A percentile compares a stretch with the other conserved stretches of the same genome.
These are phyloP conservation scores for Trichocomaceae sp. DNA, from an alignment of 2,329 filamentous ascomycete species.

Conservation along the genomic window DNA sequence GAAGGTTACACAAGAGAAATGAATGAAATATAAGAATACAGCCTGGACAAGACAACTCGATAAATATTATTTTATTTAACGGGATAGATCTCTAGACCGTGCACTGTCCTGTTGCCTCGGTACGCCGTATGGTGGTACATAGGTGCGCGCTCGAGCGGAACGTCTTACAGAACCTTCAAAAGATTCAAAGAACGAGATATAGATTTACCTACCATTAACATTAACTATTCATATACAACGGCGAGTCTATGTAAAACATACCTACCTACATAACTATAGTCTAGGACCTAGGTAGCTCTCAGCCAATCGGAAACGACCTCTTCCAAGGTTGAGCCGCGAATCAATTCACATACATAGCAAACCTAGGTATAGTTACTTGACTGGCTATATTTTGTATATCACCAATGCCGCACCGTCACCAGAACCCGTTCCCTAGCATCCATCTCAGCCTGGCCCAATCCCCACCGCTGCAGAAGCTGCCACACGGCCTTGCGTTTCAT, in stretches of 20 bases:
- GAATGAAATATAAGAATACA: not conserved
- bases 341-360: not conserved
- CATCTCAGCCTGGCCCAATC: constrained; percentile 44
- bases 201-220: not conserved
- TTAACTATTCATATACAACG: not conserved
- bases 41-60: not conserved
- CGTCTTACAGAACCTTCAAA: not conserved
- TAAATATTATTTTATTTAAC: too few relatives aligned
- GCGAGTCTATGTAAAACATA: too few relatives aligned
- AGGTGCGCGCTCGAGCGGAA: not conserved
- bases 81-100: not conserved
- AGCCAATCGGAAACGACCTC: not conserved
- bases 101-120: not conserved
- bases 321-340: not conserved
- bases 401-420: constrained; percentile 66
- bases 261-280: not conserved
- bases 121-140: too few relatives aligned
- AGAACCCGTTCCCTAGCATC: constrained; percentile 40
- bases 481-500: constrained; percentile 68
- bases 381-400: constrained; percentile 1
- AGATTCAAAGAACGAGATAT: not conserved
- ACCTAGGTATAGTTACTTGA: too few relatives aligned
- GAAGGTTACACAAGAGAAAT: not conserved
- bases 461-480: constrained; percentile 55
- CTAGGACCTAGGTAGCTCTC: not conserved